Evolutionary conservation across 495 filamentous ascomycete genomes (phyloP).

Genomic region (Neurospora cerealis): DNA sequence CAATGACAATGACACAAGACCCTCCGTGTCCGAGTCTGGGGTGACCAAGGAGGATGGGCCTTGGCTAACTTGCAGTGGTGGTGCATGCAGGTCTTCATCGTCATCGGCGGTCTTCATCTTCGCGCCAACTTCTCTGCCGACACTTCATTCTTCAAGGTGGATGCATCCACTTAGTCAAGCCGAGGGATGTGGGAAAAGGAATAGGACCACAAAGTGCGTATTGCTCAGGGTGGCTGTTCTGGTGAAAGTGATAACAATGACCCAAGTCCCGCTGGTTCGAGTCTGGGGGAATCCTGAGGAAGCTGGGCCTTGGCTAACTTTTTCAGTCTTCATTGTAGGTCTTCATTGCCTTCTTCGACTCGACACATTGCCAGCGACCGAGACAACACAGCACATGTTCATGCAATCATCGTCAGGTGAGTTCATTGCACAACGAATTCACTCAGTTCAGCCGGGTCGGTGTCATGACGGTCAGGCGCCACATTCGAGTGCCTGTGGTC

Average conservation of each 20-base stretch:
- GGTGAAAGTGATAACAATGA: background rate
- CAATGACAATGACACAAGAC: background rate
- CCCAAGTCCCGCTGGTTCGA: background rate
- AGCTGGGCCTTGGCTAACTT: background rate
- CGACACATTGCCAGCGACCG: background rate
- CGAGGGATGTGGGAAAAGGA: too few species aligned
- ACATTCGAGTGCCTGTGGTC: background rate
- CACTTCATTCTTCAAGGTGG: background rate
- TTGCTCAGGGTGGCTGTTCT: background rate
- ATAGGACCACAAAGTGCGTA: background rate
- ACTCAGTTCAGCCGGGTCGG: background rate
- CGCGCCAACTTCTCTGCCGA: background rate
- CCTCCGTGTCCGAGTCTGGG: background rate
- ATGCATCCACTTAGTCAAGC: background rate
- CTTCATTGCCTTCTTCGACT: background rate
- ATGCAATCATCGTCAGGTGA: background rate
- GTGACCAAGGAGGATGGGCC: background rate
- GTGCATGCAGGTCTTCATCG: background rate
- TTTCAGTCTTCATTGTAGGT: background rate
- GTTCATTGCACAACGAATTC: background rate
- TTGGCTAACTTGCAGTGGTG: background rate
- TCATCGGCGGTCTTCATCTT: too few species aligned
- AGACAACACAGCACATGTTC: too few species aligned
- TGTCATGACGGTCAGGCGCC: background rate
- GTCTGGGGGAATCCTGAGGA: background rate